These are phyloP conservation scores for Thyridium curvatum DNA, from an alignment of 2,329 filamentous ascomycete species.

Conservation along the genomic window DNA sequence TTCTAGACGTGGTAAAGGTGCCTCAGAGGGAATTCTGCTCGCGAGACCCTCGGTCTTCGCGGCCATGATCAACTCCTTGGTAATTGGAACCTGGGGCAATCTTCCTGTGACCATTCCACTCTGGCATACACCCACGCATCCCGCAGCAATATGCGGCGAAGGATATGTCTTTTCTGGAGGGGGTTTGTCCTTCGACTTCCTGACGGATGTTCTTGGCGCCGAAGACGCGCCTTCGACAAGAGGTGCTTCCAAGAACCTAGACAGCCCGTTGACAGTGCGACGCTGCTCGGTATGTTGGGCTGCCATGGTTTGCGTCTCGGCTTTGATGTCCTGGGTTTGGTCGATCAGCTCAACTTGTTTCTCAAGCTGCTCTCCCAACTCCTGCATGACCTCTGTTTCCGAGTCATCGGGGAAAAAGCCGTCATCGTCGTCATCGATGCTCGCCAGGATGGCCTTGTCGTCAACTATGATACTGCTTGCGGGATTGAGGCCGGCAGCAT, in stretches of 20 bases:
- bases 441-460: constrained; percentile 45
- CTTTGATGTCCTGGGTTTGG: constrained; percentile 2
- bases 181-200: not conserved
- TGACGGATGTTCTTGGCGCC: too few species aligned
- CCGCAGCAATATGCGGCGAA: not conserved
- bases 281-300: not conserved
- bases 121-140: constrained; percentile 29
- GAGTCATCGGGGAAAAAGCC: constrained; percentile 44
- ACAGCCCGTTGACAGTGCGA: too few species aligned
- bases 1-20: constrained; percentile 3
- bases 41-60: constrained; percentile 32
- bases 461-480: constrained; percentile 55
- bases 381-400: constrained; percentile 40
- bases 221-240: too few species aligned
- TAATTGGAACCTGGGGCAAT: constrained; percentile 29
- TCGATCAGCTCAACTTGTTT: constrained; percentile 11
- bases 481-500: constrained; percentile 19
- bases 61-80: constrained; percentile 28
- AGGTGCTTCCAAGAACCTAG: too few species aligned
- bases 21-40: constrained; percentile 14
- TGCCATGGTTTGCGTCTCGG: constrained; percentile 1
- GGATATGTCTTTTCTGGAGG: constrained; percentile 1
- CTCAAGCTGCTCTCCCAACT: constrained; percentile 9
- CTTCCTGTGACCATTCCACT: constrained; percentile 34
- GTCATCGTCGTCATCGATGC: constrained; percentile 32